These are phyloP conservation scores for Ilyonectria robusta DNA, from an alignment of 2,329 filamentous ascomycete species.

Conservation along the genomic window DNA sequence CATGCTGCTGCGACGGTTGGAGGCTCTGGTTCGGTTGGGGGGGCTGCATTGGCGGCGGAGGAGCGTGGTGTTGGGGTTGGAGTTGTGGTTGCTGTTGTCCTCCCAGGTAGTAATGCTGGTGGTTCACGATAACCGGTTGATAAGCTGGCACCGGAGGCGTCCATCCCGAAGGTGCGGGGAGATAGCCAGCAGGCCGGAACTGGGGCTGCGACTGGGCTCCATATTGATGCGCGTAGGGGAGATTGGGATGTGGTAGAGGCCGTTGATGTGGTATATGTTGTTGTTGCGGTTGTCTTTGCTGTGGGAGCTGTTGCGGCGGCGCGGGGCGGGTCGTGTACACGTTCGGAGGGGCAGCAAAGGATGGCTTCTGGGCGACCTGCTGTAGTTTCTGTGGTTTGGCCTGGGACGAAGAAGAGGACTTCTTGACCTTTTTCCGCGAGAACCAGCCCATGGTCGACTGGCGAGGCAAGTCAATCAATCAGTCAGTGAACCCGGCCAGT, in stretches of 20 bases:
- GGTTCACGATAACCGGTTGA: conserved; percentile 65
- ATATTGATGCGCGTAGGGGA: conserved; percentile 40
- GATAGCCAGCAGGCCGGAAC: conserved; percentile 42
- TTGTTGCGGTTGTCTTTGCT: conserved; percentile 18
- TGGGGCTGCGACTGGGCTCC: conserved; percentile 43
- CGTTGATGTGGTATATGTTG: conserved; percentile 24
- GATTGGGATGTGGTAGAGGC: conserved; percentile 28
- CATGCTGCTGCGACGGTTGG: conserved; percentile 13
- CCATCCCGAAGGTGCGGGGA: conserved; percentile 43
- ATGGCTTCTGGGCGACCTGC: conserved; percentile 22
- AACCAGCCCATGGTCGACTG: conserved; percentile 49
- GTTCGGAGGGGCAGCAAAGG: conserved; percentile 39
- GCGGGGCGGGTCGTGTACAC: conserved; percentile 22
- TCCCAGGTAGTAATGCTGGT: conserved; percentile 65
- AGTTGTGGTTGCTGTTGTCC: conserved; percentile 10
- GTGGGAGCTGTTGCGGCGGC: conserved; percentile 17
- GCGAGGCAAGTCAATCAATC: not conserved
- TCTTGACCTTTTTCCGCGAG: conserved; percentile 41
- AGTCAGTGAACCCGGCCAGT: not conserved
- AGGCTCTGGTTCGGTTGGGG: not conserved
- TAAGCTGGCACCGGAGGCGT: conserved; percentile 31
- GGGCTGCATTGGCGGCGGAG: conserved; percentile 1
- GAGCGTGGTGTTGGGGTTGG: conserved; percentile 26
- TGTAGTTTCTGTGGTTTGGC: not conserved
- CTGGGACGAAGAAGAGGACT: conserved; percentile 5